Conservation (phyloP, 352 stramenopile genomes). For the Phytophthora hibernalis region DNA sequence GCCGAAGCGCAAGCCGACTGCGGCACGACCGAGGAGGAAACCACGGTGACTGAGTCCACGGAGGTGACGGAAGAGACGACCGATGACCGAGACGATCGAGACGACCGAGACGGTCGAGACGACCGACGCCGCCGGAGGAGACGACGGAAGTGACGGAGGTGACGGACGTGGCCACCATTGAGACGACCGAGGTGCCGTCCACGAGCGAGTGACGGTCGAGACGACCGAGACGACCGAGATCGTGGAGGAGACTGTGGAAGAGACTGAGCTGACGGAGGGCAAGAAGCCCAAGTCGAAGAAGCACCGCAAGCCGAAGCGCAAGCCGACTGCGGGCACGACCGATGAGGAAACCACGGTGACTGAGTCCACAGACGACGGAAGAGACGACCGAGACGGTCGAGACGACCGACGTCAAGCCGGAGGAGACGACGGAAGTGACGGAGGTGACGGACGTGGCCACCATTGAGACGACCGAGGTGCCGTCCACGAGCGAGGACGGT, state of each 20-base stretch:
- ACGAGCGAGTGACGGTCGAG: too few relatives aligned
- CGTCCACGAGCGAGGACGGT: conserved; percentile 8
- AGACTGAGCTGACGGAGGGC: conserved; percentile 13
- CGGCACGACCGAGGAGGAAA: too few relatives aligned
- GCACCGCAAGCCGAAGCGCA: conserved; percentile 9
- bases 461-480: conserved; percentile 6
- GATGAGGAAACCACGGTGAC: conserved; percentile 4
- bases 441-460: neutral
- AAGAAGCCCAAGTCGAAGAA: conserved; percentile 15
- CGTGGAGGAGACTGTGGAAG: conserved; percentile 8
- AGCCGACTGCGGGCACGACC: conserved; percentile 6
- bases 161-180: too few relatives aligned
- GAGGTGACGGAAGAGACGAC: too few relatives aligned
- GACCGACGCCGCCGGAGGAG: too few relatives aligned
- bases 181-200: too few relatives aligned
- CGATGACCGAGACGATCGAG: too few relatives aligned
- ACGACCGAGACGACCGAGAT: conserved; percentile 9
- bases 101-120: too few relatives aligned
- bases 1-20: too few relatives aligned
- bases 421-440: conserved; percentile 8
- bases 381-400: conserved; percentile 2
- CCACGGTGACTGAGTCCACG: too few relatives aligned
- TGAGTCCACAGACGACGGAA: conserved; percentile 7
- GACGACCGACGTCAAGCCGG: conserved; percentile 1
- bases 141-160: too few relatives aligned